Base-by-base conservation (phyloP, 345 rosid species). In the Eutrema japonicum region DNA sequence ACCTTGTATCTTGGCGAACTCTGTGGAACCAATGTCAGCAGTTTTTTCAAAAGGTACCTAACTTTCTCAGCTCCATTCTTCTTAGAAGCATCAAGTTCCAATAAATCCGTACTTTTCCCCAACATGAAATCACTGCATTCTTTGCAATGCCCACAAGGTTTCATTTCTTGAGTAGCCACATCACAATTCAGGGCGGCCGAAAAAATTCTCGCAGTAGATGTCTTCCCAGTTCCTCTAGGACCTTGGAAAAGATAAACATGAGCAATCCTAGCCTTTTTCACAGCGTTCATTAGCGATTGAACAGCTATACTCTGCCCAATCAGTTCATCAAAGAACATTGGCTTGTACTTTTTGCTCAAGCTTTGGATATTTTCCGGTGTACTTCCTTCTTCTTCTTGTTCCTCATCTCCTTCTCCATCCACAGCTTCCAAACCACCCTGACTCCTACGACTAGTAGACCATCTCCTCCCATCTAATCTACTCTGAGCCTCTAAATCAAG, bases 231-330 rank as follows among this genome's bases (percentile, higher is more conserved):
- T 37, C 98, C 98, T 9, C 97, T 93, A 47, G 98, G 93, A 73
- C 98, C 98, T 79, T 91, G 98, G 66, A 94, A 94, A 60, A 94
- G 90, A 84, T 94, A 94, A 55, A 94, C 85, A 22, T 87, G 90
- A 51, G 90, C 93, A 70, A 94, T 80, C 74, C 84, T 87, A 59
- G 88, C 88, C 75, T 83, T 85, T 36, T 82, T 79, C 56, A 88
- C 65, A 64, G 96, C 86, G 82, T 82, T 89, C 55, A 58, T 64
- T 49, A 94, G 85, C 3, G 97, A 91, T 0, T 89, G 88, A 66
- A 87, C 93, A 77, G 82, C 97, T 53, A 82, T 72, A 74, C 76
- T 86, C 83, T 94, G 98, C 43, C 98, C 98, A 54, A 89, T 81
- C 73, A 94, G 48, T 77, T 91, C 96, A 83, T 82, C 81, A 52